A percentile compares a stretch with the other conserved stretches of the same genome.
Conservation (phyloP, 345 rosid species). For the Pistacia integerrima region DNA sequence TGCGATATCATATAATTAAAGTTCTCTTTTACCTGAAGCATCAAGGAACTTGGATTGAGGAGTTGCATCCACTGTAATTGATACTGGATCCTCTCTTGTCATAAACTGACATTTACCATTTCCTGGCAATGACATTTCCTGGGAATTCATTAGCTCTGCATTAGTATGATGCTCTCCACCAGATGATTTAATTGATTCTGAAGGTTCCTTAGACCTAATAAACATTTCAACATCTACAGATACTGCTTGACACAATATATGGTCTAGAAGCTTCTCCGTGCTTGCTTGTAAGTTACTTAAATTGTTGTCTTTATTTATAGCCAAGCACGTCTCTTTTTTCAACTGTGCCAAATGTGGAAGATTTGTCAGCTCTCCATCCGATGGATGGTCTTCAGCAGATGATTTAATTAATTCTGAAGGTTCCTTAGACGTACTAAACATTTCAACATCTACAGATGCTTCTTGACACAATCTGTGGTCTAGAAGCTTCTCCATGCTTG, state of each 20-base stretch:
- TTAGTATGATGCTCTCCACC: constrained; percentile 32
- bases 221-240: constrained; percentile 5
- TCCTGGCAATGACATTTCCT: constrained; percentile 26
- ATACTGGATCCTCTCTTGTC: constrained; percentile 33
- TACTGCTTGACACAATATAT: background rate
- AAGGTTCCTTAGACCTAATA: constrained; percentile 21
- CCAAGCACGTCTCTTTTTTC: constrained; percentile 25
- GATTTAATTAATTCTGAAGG: constrained; percentile 10
- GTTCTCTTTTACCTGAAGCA: constrained; percentile 44
- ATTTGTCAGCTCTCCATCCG: constrained; percentile 22
- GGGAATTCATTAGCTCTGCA: constrained; percentile 24
- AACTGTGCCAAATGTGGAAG: constrained; percentile 12
- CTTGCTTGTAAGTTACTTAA: constrained; percentile 30
- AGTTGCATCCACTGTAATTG: constrained; percentile 42
- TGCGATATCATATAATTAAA: background rate
- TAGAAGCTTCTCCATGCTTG: constrained; percentile 43
- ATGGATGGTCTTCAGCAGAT: constrained; percentile 25
- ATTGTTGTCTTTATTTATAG: constrained; percentile 18
- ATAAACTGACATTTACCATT: constrained; percentile 22
- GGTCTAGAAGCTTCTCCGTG: constrained; percentile 41
- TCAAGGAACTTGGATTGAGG: constrained; percentile 38
- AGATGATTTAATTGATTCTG: constrained; percentile 26
- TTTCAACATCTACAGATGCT: constrained; percentile 11
- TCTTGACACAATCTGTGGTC: constrained; percentile 12
- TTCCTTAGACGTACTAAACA: constrained; percentile 21